Conservation (phyloP, 225 moss, liverwort and hornwort species). For the Pseudisothecium myosuroides region DNA sequence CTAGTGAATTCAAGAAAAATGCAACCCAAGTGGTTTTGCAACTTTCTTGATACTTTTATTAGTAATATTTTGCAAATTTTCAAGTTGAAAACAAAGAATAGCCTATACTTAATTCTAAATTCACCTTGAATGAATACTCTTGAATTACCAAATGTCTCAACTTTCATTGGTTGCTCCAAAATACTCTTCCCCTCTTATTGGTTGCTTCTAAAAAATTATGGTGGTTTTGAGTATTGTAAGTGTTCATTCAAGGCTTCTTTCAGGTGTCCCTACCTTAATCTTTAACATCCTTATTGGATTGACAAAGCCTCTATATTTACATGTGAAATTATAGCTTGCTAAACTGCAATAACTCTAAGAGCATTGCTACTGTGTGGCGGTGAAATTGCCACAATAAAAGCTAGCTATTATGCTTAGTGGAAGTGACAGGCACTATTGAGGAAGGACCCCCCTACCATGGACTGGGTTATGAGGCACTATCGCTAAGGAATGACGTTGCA, state of each 20-base stretch:
- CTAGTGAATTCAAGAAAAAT: not conserved
- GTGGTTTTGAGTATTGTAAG: not conserved
- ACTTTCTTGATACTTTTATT: not conserved
- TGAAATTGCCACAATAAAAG: no score
- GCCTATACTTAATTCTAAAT: no score
- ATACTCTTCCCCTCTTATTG: not conserved
- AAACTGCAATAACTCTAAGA: fast-evolving
- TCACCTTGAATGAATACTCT: not conserved
- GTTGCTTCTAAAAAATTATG: not conserved
- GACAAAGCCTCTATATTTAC: fast-evolving
- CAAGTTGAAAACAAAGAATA: not conserved
- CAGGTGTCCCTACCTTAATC: not conserved
- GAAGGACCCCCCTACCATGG: no score
- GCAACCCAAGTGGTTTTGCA: no score
- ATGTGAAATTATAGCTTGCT: not conserved
- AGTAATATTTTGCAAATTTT: not conserved
- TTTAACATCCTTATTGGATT: fast-evolving
- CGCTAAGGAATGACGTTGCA: no score
- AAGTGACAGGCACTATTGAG: no score
- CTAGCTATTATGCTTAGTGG: no score
- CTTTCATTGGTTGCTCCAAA: not conserved
- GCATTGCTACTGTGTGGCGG: fast-evolving
- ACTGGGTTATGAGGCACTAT: no score
- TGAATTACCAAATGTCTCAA: not conserved
- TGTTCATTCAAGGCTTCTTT: not conserved